These are phyloP conservation scores for Yamadazyma sp. DNA, from an alignment of 805 yeast genomes.

Conservation along the genomic window DNA sequence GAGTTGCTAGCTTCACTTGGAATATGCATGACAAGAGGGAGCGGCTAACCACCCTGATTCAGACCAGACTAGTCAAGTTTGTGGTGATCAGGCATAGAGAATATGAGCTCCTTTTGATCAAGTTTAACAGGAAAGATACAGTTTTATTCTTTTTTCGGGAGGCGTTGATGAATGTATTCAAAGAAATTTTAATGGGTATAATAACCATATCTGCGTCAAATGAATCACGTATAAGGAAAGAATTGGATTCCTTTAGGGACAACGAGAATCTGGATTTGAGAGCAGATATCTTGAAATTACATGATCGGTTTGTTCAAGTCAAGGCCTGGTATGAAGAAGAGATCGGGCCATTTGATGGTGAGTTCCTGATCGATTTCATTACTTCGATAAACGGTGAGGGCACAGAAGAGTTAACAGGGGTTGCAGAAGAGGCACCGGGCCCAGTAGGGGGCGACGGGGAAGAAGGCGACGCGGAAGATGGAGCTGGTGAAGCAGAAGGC, in stretches of 20 bases:
- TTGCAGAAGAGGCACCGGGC: not conserved
- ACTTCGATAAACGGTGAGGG: not conserved
- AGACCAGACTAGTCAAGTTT: conserved; percentile 6
- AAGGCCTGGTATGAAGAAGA: not conserved
- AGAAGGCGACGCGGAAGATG: not conserved
- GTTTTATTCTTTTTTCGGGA: conserved; percentile 3
- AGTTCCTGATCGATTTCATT: conserved; percentile 9
- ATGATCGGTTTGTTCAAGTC: conserved; percentile 1
- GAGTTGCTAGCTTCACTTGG: not conserved
- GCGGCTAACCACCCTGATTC: not conserved
- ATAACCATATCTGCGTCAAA: conserved; percentile 20
- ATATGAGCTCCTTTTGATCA: conserved; percentile 17
- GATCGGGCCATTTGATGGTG: not conserved
- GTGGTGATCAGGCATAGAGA: conserved; percentile 24
- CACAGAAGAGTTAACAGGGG: not conserved
- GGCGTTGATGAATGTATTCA: conserved; percentile 17
- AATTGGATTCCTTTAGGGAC: conserved; percentile 19
- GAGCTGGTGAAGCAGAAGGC: not conserved
- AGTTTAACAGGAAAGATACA: conserved; percentile 1
- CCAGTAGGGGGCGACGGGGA: not conserved
- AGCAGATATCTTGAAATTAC: not conserved
- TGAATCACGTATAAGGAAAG: conserved; percentile 13
- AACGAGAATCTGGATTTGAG: conserved; percentile 19
- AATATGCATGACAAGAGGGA: not conserved
- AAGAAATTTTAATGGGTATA: conserved; percentile 19